Percentiles rank a stretch among this genome's conserved stretches.
These are phyloP conservation scores for Aphanomyces stellatus DNA, from an alignment of 352 stramenopile genomes.

Conservation along the genomic window DNA sequence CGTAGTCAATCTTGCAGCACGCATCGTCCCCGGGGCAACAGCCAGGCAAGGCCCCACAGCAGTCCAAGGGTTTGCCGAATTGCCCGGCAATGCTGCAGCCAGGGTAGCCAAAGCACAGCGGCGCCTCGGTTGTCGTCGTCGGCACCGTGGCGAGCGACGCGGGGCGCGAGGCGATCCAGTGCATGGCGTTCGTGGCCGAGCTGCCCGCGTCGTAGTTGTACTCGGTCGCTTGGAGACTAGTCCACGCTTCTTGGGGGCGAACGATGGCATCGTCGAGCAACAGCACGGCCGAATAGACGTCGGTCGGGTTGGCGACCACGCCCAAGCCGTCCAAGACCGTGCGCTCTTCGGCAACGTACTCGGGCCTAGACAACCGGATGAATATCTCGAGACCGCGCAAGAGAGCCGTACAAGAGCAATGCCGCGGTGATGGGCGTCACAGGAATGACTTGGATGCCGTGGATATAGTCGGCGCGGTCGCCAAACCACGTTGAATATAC, in stretches of 20 bases:
- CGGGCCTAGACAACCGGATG: constrained; percentile 37
- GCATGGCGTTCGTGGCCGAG: constrained; percentile 57
- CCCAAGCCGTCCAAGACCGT: background rate
- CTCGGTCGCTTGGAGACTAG: constrained; percentile 47
- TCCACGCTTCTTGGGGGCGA: constrained; percentile 42
- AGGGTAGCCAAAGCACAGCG: constrained; percentile 60
- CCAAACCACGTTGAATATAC: constrained; percentile 84
- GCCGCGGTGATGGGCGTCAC: constrained; percentile 63
- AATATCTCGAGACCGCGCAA: too few species aligned
- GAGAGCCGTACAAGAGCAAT: constrained; percentile 46
- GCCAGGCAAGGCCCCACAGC: constrained; percentile 56
- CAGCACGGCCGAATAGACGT: constrained; percentile 69
- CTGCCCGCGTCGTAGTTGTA: constrained; percentile 64
- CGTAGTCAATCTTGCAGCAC: constrained; percentile 47
- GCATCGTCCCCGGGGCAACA: constrained; percentile 55
- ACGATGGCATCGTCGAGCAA: constrained; percentile 68
- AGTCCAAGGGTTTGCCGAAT: constrained; percentile 52
- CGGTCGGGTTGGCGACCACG: constrained; percentile 12
- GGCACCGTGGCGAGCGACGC: constrained; percentile 26
- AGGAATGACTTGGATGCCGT: constrained; percentile 81
- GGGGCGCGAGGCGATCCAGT: constrained; percentile 62
- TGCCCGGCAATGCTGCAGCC: constrained; percentile 39
- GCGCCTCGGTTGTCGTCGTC: constrained; percentile 22
- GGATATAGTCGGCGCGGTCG: constrained; percentile 52
- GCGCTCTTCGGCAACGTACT: constrained; percentile 30